Evolutionary conservation across 106 monocot species (phyloP).

Genomic region (Phalaenopsis equestris): DNA sequence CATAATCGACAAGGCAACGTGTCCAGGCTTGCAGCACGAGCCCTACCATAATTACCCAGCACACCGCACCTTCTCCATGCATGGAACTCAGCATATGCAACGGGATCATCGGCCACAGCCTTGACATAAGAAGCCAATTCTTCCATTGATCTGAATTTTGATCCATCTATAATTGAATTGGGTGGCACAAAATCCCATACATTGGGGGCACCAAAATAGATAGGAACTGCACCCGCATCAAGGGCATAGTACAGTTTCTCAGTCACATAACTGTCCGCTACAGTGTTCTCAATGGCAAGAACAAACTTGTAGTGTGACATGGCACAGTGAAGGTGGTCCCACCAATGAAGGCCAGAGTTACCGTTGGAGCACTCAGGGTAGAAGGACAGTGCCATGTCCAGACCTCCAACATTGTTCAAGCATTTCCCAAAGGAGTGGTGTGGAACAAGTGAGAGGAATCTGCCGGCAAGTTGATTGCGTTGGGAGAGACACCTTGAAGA

Average conservation of each 20-base stretch:
- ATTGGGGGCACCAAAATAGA: slow-evolving; percentile 91
- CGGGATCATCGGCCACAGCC: slow-evolving; percentile 64
- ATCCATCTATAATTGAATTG: slow-evolving; percentile 83
- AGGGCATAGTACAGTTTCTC: slow-evolving; percentile 93
- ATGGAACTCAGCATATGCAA: slow-evolving; percentile 86
- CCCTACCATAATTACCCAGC: slow-evolving; percentile 60
- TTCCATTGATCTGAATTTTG: slow-evolving; percentile 57
- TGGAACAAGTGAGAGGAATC: slow-evolving; percentile 58
- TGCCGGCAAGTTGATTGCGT: slow-evolving; percentile 53
- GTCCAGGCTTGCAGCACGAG: slow-evolving; percentile 63
- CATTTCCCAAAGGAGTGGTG: slow-evolving; percentile 98
- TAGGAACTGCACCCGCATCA: slow-evolving; percentile 80
- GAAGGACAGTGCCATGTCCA: slow-evolving; percentile 50
- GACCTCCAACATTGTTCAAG: slow-evolving; percentile 82
- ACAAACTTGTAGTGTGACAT: slow-evolving; percentile 97
- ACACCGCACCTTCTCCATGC: slow-evolving; percentile 96
- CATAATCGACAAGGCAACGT: slow-evolving; percentile 83
- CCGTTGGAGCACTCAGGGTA: slow-evolving; percentile 66
- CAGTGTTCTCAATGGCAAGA: slow-evolving; percentile 91
- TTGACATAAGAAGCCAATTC: slow-evolving; percentile 73
- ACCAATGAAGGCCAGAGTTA: slow-evolving; percentile 40
- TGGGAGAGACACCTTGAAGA: slow-evolving; percentile 80
- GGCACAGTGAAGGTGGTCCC: slow-evolving; percentile 87
- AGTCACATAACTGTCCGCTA: slow-evolving; percentile 73
- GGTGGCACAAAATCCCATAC: slow-evolving; percentile 94